Percentiles rank a stretch among this genome's conserved stretches.
These are phyloP conservation scores for Saccharomycopsis microspora DNA, from an alignment of 805 yeast genomes.

Conservation along the genomic window DNA sequence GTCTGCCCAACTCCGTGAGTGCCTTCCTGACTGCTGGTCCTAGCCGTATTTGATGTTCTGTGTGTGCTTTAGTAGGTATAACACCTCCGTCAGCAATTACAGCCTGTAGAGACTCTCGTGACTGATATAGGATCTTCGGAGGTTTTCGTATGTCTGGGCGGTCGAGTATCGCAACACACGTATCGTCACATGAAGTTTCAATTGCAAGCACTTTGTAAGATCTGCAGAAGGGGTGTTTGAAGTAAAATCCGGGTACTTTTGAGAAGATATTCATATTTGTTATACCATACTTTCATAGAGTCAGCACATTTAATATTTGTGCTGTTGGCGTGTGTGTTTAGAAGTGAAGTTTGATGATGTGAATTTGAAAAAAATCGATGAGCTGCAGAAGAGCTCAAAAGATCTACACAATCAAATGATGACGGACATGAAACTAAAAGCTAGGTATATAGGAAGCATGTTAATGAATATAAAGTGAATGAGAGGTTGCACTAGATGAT, in stretches of 20 bases:
- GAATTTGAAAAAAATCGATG: too few species aligned
- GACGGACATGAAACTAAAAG: too few species aligned
- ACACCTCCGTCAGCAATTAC: slow-evolving; percentile 64
- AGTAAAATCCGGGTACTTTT: not conserved
- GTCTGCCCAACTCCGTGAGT: slow-evolving; percentile 22
- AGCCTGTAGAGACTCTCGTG: slow-evolving; percentile 22
- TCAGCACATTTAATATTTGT: too few species aligned
- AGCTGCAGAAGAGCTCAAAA: too few species aligned
- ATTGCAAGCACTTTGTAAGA: slow-evolving; percentile 66
- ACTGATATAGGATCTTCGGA: not conserved
- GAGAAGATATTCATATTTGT: not conserved
- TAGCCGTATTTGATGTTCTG: slow-evolving; percentile 57
- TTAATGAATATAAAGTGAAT: too few species aligned
- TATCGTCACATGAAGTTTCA: slow-evolving; percentile 92
- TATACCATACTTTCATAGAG: too few species aligned
- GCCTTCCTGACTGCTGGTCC: slow-evolving; percentile 39
- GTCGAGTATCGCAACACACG: slow-evolving; percentile 74
- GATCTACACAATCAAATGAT: too few species aligned
- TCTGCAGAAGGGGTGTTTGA: slow-evolving; percentile 17
- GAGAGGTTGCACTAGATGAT: too few species aligned
- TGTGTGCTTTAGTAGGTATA: slow-evolving; percentile 73
- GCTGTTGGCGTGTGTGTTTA: too few species aligned
- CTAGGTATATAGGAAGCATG: too few species aligned
- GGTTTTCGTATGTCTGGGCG: slow-evolving; percentile 27
- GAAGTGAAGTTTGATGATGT: too few species aligned